Evolutionary conservation across 495 filamentous ascomycete genomes (phyloP).

Genomic region (Aspergillus leporis): DNA sequence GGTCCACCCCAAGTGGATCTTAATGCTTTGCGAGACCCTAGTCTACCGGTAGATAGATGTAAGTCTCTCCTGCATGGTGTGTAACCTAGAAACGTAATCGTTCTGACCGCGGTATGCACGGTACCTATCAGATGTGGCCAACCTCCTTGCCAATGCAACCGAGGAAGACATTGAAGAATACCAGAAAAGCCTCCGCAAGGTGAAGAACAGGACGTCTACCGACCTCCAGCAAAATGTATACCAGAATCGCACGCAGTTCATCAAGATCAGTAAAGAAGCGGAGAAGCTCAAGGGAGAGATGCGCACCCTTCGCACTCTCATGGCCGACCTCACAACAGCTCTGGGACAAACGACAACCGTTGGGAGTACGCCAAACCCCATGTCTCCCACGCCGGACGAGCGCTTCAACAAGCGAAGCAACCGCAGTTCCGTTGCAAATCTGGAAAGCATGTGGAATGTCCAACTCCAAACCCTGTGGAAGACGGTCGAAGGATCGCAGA

Average conservation of each 20-base stretch:
- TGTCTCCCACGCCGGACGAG: conserved; percentile 50
- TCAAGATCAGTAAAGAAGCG: conserved; percentile 98
- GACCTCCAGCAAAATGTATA: conserved; percentile 96
- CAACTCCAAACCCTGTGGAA: conserved; percentile 86
- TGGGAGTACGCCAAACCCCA: conserved; percentile 41
- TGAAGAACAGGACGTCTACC: conserved; percentile 78
- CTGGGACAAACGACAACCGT: conserved; percentile 65
- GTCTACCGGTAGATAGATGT: conserved; percentile 67
- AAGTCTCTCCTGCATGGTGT: conserved; percentile 18
- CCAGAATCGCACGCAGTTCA: conserved; percentile 97
- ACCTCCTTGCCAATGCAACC: conserved; percentile 83
- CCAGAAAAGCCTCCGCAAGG: conserved; percentile 70
- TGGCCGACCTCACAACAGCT: conserved; percentile 83
- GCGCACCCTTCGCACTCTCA: conserved; percentile 81
- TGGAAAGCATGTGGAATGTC: conserved; percentile 93
- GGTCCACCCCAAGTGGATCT: conserved; percentile 59
- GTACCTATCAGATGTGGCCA: conserved; percentile 65
- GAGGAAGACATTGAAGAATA: conserved; percentile 90
- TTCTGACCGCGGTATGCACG: conserved; percentile 1
- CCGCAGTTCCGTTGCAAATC: conserved; percentile 73
- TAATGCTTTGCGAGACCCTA: conserved; percentile 76
- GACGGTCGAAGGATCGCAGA: conserved; percentile 92
- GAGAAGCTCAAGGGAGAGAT: conserved; percentile 97
- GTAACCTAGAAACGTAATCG: neutral
- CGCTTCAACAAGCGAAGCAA: conserved; percentile 50